Percentiles rank a stretch among this genome's conserved stretches.
phyloP scores from a whole-genome alignment of 2,329 filamentous ascomycete genomes.

The Colletotrichum tanaceti region DNA sequence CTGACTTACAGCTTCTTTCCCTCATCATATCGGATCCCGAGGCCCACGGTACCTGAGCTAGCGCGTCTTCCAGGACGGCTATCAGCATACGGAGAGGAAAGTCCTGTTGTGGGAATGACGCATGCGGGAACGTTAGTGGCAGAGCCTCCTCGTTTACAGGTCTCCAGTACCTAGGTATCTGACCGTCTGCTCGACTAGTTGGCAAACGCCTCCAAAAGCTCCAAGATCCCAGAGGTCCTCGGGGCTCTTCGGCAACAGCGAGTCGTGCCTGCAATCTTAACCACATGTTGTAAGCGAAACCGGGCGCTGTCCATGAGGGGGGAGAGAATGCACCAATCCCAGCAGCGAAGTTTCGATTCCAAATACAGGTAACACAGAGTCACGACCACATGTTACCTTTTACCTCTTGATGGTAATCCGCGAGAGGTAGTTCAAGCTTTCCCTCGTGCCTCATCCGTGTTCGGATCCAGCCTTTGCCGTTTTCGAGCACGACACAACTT shows the following conservation, averaged over 20 bases:
- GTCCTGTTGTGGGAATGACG: slow-evolving; percentile 10
- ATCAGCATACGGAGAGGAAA: background rate
- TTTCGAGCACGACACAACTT: slow-evolving; percentile 42
- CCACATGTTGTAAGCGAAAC: slow-evolving; percentile 1
- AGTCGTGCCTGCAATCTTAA: slow-evolving; percentile 15
- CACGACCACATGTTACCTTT: slow-evolving; percentile 2
- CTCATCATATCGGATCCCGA: background rate
- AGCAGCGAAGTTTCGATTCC: slow-evolving; percentile 26
- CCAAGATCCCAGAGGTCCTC: background rate
- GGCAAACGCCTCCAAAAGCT: slow-evolving; percentile 12
- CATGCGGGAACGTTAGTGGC: background rate
- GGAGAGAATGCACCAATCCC: slow-evolving; percentile 14
- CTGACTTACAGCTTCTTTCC: slow-evolving; percentile 1
- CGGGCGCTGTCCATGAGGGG: background rate
- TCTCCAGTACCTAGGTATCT: background rate
- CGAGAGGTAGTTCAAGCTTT: slow-evolving; percentile 33
- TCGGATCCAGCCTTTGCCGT: slow-evolving; percentile 46
- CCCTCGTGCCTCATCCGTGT: slow-evolving; percentile 31
- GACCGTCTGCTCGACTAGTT: background rate
- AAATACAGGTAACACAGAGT: slow-evolving; percentile 13
- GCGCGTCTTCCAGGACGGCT: background rate
- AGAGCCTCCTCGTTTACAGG: slow-evolving; percentile 6
- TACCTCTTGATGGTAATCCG: background rate
- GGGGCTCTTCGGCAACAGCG: background rate
- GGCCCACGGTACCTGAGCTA: background rate